Evolutionary conservation across 2,329 filamentous ascomycete species (phyloP).

Genomic region (Colletotrichum truncatum): DNA sequence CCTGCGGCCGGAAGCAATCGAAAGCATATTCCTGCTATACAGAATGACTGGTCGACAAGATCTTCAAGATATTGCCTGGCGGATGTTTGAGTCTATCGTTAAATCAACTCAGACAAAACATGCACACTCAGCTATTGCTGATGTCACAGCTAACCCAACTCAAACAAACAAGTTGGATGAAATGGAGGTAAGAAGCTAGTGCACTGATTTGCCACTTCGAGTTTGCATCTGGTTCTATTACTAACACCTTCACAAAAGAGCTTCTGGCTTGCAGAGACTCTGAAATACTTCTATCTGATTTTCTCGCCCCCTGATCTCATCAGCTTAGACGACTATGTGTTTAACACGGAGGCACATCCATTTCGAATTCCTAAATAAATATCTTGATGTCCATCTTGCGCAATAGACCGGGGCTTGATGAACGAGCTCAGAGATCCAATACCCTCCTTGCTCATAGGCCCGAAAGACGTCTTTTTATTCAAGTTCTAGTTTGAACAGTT

Average conservation of each 20-base stretch:
- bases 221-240: slow-evolving; percentile 27
- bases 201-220: too few species aligned
- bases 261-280: slow-evolving; percentile 78
- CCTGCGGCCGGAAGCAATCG: slow-evolving; percentile 60
- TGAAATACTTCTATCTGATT: slow-evolving; percentile 80
- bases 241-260: slow-evolving; percentile 52
- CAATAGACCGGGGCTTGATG: too few species aligned
- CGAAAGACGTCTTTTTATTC: too few species aligned
- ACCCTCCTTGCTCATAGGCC: too few species aligned
- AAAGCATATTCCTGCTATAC: slow-evolving; percentile 63
- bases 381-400: too few species aligned
- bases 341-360: slow-evolving; percentile 64
- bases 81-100: slow-evolving; percentile 59
- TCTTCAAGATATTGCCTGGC: slow-evolving; percentile 61
- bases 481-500: too few species aligned
- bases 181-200: slow-evolving; percentile 45
- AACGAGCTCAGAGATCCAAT: too few species aligned
- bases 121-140: slow-evolving; percentile 57
- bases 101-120: slow-evolving; percentile 55
- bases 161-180: slow-evolving; percentile 50
- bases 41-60: slow-evolving; percentile 57
- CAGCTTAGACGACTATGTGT: slow-evolving; percentile 73
- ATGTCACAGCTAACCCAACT: slow-evolving; percentile 60
- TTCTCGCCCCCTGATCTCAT: slow-evolving; percentile 72
- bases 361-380: slow-evolving; percentile 34